Conservation (phyloP, 495 filamentous ascomycete genomes). For the Neurospora sp. region DNA sequence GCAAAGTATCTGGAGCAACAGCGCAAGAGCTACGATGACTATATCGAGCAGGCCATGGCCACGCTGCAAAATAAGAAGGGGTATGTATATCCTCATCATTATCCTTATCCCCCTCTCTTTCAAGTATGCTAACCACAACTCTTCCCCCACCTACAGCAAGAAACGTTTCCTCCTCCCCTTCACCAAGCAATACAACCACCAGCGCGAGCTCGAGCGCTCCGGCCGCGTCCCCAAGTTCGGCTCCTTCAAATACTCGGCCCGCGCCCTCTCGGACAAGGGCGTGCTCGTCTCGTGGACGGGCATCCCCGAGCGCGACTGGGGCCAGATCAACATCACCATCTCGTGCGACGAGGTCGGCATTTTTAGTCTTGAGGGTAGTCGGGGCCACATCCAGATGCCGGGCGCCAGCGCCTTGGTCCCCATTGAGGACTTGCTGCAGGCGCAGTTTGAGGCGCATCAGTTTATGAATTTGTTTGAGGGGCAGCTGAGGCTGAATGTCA, state of each 20-base stretch:
- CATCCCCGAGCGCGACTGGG: conserved; percentile 76
- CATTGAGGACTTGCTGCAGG: conserved; percentile 88
- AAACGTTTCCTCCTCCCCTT: conserved; percentile 93
- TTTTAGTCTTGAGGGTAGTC: conserved; percentile 85
- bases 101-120: neutral
- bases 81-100: conserved; percentile 20
- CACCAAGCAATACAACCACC: conserved; percentile 97
- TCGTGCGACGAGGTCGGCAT: conserved; percentile 89
- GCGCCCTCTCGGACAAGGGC: conserved; percentile 82
- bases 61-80: conserved; percentile 98
- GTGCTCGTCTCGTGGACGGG: conserved; percentile 84
- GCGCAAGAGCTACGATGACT: conserved; percentile 95
- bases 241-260: conserved; percentile 90
- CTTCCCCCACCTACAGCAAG: conserved; percentile 40
- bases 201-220: conserved; percentile 80
- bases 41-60: conserved; percentile 97
- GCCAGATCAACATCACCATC: conserved; percentile 87
- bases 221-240: conserved; percentile 95
- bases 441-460: conserved; percentile 91
- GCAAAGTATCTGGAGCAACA: conserved; percentile 87
- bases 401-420: conserved; percentile 84
- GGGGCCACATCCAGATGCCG: conserved; percentile 89
- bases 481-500: conserved; percentile 80
- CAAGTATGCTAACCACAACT: conserved; percentile 7
- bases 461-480: conserved; percentile 93